Evolutionary conservation across 225 moss, liverwort and hornwort species (phyloP).

Genomic region (Polytrichum formosum): DNA sequence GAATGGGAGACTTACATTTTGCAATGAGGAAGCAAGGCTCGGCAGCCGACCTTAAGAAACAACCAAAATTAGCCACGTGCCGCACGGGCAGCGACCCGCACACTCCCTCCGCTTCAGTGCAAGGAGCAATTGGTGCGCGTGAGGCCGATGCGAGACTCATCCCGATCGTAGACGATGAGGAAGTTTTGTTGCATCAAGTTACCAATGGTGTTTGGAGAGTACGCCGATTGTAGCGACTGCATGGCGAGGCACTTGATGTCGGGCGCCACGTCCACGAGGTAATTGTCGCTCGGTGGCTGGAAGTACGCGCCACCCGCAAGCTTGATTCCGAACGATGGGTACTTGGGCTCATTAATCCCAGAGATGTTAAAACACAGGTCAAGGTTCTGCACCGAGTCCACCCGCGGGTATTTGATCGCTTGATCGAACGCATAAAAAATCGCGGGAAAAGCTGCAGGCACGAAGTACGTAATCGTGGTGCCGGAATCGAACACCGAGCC

Average conservation of each 20-base stretch:
- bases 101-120: neutral
- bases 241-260: constrained; percentile 66
- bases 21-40: too few relatives aligned
- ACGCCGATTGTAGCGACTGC: constrained; percentile 28
- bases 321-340: constrained; percentile 47
- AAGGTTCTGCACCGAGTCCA: constrained; percentile 43
- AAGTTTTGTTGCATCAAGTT: constrained; percentile 82
- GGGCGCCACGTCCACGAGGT: constrained; percentile 57
- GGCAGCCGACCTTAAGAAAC: too few relatives aligned
- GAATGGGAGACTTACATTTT: too few relatives aligned
- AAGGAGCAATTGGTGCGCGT: constrained; percentile 65
- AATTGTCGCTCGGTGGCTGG: constrained; percentile 48
- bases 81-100: too few relatives aligned
- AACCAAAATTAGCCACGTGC: too few relatives aligned
- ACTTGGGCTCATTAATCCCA: constrained; percentile 16
- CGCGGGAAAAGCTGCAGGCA: constrained; percentile 41
- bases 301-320: constrained; percentile 55
- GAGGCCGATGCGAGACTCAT: constrained; percentile 50
- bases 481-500: constrained; percentile 77
- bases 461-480: constrained; percentile 64
- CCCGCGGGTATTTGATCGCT: constrained; percentile 36
- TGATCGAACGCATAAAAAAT: constrained; percentile 44
- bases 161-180: constrained; percentile 68
- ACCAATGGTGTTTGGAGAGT: constrained; percentile 61
- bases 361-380: constrained; percentile 64